phyloP scores from a whole-genome alignment of 2,329 filamentous ascomycete genomes.

The Alternaria incomplexa region DNA sequence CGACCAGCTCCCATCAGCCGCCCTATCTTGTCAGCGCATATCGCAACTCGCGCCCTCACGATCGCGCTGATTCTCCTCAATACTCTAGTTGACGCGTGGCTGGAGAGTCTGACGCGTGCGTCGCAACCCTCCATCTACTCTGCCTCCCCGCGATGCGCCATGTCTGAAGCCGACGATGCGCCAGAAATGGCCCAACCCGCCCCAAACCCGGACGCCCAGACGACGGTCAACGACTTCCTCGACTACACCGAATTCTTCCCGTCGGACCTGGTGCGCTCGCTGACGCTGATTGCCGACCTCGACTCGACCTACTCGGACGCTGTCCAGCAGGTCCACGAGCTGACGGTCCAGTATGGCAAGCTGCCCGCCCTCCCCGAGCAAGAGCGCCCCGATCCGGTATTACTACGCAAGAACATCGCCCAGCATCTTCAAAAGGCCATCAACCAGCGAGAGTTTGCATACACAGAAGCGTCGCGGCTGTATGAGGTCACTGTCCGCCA shows the following conservation, averaged over 20 bases:
- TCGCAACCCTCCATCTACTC: slow-evolving; percentile 39
- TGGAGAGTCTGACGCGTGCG: slow-evolving; percentile 47
- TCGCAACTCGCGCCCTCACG: slow-evolving; percentile 25
- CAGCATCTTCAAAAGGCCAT: slow-evolving; percentile 61
- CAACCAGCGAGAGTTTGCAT: slow-evolving; percentile 61
- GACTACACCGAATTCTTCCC: slow-evolving; percentile 74
- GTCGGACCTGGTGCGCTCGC: slow-evolving; percentile 67
- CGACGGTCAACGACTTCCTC: slow-evolving; percentile 70
- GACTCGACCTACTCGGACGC: slow-evolving; percentile 52
- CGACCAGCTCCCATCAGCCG: slow-evolving; percentile 11
- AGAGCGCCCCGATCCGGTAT: slow-evolving; percentile 58
- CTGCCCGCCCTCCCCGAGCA: slow-evolving; percentile 59
- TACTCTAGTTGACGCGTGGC: slow-evolving; percentile 46
- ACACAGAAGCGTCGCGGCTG: slow-evolving; percentile 62
- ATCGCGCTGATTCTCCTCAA: slow-evolving; percentile 37
- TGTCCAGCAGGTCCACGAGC: slow-evolving; percentile 55
- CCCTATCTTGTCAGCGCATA: slow-evolving; percentile 18
- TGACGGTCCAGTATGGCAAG: slow-evolving; percentile 55
- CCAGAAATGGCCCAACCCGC: slow-evolving; percentile 48
- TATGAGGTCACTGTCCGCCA: slow-evolving; percentile 65
- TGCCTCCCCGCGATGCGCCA: slow-evolving; percentile 44
- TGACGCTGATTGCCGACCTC: slow-evolving; percentile 65
- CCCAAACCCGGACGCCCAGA: slow-evolving; percentile 68
- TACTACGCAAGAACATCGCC: slow-evolving; percentile 63
- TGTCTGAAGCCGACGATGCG: slow-evolving; percentile 44